phyloP scores from a whole-genome alignment of 2,329 filamentous ascomycete species.

The Annulohypoxylon truncatum region DNA sequence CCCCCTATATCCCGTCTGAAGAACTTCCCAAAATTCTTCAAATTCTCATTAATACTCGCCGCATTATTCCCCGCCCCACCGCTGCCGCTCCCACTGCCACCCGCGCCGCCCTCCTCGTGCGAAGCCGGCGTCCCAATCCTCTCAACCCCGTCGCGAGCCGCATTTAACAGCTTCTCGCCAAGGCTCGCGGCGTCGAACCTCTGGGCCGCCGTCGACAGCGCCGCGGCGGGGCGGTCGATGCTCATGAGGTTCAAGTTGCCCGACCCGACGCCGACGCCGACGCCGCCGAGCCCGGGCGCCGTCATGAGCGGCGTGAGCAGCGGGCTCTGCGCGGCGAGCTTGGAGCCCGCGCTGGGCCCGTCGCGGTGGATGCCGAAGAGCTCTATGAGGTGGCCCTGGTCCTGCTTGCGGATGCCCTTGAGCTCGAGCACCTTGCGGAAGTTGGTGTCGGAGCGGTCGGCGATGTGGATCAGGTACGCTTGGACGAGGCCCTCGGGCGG shows the following conservation, averaged over 20 bases:
- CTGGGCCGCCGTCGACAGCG: conserved; percentile 51
- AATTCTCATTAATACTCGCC: conserved; percentile 87
- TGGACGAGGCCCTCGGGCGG: conserved; percentile 95
- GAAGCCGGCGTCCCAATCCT: conserved; percentile 72
- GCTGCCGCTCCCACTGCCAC: conserved; percentile 6
- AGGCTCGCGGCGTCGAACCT: conserved; percentile 84
- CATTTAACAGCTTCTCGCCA: conserved; percentile 88
- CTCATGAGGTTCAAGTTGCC: conserved; percentile 19
- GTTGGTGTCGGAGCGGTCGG: conserved; percentile 90
- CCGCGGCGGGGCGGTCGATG: conserved; percentile 40
- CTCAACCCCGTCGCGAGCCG: conserved; percentile 85
- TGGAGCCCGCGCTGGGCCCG: conserved; percentile 74
- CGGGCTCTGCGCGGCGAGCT: conserved; percentile 76
- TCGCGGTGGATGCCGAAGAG: conserved; percentile 86
- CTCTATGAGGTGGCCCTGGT: conserved; percentile 85
- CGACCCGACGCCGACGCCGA: conserved; percentile 57
- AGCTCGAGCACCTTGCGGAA: conserved; percentile 97
- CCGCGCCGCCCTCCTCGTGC: conserved; percentile 36
- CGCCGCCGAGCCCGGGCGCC: conserved; percentile 53
- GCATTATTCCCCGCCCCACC: conserved; percentile 58
- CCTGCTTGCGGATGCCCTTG: conserved; percentile 88
- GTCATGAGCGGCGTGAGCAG: conserved; percentile 75
- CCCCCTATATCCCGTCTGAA: conserved; percentile 88
- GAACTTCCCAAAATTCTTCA: conserved; percentile 97
- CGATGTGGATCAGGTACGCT: conserved; percentile 97